A percentile compares a stretch with the other conserved stretches of the same genome.
These are phyloP conservation scores for Trichoderma gamsii DNA, from an alignment of 495 filamentous ascomycete species.

Conservation along the genomic window DNA sequence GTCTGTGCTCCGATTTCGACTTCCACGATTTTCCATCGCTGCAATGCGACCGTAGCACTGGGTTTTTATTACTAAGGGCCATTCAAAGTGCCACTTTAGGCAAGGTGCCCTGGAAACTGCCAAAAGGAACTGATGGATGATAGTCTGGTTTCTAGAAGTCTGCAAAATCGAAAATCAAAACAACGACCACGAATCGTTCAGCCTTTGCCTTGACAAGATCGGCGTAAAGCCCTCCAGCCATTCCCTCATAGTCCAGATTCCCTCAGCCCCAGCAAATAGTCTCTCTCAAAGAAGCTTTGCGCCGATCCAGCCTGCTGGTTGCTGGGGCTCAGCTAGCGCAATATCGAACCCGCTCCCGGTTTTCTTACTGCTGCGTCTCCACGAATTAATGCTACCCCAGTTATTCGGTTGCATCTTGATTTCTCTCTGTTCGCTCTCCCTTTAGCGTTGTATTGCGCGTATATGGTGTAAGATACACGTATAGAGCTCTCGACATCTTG, in stretches of 20 bases:
- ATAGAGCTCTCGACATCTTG: too few relatives aligned
- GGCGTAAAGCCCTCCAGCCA: neutral
- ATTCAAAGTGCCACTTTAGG: too few relatives aligned
- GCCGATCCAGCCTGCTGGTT: neutral
- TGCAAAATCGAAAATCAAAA: too few relatives aligned
- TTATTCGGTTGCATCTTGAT: neutral
- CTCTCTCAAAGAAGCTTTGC: neutral
- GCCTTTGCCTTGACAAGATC: neutral
- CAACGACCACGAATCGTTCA: too few relatives aligned
- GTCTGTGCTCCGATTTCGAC: neutral
- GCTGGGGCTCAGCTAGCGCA: neutral
- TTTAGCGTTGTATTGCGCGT: neutral
- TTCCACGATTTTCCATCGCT: neutral
- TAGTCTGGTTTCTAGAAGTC: too few relatives aligned
- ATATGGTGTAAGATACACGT: too few relatives aligned
- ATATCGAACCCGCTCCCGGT: neutral
- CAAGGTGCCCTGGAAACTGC: too few relatives aligned
- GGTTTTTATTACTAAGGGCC: too few relatives aligned
- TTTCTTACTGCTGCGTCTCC: neutral
- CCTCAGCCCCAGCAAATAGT: neutral
- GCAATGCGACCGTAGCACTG: too few relatives aligned
- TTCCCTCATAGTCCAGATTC: neutral
- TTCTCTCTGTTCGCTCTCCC: neutral
- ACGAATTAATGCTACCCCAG: neutral
- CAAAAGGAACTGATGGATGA: too few relatives aligned